phyloP scores from a whole-genome alignment of 2,329 filamentous ascomycete species.

The Phaeosphaeria sp. region DNA sequence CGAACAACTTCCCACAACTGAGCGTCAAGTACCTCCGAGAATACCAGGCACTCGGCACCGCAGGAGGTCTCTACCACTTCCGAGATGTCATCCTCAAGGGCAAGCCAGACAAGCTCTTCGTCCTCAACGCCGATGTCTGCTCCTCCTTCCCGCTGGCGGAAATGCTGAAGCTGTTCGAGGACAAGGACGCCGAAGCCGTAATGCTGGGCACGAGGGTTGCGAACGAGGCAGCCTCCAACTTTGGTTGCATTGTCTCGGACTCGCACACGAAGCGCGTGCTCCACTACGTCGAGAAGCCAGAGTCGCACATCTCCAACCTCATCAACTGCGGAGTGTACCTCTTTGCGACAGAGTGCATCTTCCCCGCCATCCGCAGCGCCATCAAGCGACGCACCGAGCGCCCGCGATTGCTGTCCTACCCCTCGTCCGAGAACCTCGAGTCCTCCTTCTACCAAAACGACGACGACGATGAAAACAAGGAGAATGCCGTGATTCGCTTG shows the following conservation, averaged over 20 bases:
- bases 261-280: slow-evolving; percentile 92
- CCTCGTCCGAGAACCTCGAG: slow-evolving; percentile 92
- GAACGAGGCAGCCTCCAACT: slow-evolving; percentile 92
- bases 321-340: slow-evolving; percentile 99
- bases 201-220: slow-evolving; percentile 92
- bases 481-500: slow-evolving; percentile 87
- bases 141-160: slow-evolving; percentile 96
- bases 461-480: slow-evolving; percentile 75
- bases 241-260: slow-evolving; percentile 97
- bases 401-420: slow-evolving; percentile 91
- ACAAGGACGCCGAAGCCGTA: slow-evolving; percentile 94
- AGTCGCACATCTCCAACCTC: slow-evolving; percentile 95
- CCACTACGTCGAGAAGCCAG: slow-evolving; percentile 99
- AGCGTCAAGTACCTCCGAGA: slow-evolving; percentile 95
- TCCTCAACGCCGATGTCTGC: slow-evolving; percentile 97
- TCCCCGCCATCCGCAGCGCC: slow-evolving; percentile 90
- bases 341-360: slow-evolving; percentile 93
- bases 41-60: slow-evolving; percentile 94
- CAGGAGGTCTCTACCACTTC: slow-evolving; percentile 98
- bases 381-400: slow-evolving; percentile 96
- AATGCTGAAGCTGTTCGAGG: slow-evolving; percentile 93
- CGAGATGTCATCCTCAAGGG: slow-evolving; percentile 98
- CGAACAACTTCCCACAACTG: slow-evolving; percentile 83
- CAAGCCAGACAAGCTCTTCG: slow-evolving; percentile 92
- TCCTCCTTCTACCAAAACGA: slow-evolving; percentile 65